phyloP scores from a whole-genome alignment of 768 basidiomycete genomes.

The Phaeolepiota aurea region DNA sequence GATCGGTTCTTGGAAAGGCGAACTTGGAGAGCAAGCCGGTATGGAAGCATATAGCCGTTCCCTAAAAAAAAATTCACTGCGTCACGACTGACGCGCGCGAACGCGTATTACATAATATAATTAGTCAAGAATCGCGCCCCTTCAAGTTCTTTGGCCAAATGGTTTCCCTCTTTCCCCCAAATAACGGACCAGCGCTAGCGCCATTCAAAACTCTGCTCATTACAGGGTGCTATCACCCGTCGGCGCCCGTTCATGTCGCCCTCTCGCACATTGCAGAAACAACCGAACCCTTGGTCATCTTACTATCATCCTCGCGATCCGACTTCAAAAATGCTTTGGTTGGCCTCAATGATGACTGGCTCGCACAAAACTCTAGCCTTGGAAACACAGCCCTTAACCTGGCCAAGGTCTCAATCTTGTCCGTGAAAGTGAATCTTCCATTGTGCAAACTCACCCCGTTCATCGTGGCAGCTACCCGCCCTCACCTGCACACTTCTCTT shows the following conservation, averaged over 20 bases:
- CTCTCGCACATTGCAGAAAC: constrained; percentile 35
- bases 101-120: no score
- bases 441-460: constrained; percentile 4
- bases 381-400: constrained; percentile 28
- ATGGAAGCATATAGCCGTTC: background rate
- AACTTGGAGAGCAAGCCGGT: background rate
- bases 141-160: no score
- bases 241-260: constrained; percentile 63
- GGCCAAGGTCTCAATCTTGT: constrained; percentile 49
- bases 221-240: constrained; percentile 53
- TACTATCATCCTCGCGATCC: constrained; percentile 48
- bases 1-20: no score
- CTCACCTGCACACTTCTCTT: constrained; percentile 44
- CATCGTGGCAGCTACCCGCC: constrained; percentile 50
- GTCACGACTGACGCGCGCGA: no score
- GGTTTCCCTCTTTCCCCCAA: constrained; percentile 18
- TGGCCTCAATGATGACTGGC: constrained; percentile 47
- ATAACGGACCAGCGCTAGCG: constrained; percentile 37
- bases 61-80: no score
- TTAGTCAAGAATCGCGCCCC: no score
- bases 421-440: constrained; percentile 10
- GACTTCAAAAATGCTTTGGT: constrained; percentile 31
- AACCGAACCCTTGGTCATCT: constrained; percentile 26
- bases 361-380: constrained; percentile 30
- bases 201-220: constrained; percentile 51